These are phyloP conservation scores for Fusarium setosum DNA, from an alignment of 2,329 filamentous ascomycete species.

Conservation along the genomic window DNA sequence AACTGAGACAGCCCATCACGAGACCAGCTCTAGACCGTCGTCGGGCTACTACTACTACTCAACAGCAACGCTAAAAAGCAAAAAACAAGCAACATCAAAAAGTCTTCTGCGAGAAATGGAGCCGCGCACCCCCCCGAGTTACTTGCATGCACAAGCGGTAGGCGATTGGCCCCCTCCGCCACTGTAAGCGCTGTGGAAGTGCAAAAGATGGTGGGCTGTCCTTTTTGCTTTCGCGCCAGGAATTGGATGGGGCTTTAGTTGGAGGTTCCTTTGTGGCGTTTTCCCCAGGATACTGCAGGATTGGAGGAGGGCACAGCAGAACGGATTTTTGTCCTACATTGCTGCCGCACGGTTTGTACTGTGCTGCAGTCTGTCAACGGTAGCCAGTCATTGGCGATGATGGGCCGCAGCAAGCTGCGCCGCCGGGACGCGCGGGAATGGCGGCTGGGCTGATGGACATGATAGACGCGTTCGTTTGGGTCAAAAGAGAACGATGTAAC, in stretches of 20 bases:
- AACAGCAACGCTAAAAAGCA: constrained; percentile 13
- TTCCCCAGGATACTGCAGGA: background rate
- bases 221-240: background rate
- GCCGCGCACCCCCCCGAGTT: background rate
- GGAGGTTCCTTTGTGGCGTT: background rate
- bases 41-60: too few species aligned
- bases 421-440: constrained; percentile 31
- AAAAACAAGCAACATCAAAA: background rate
- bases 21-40: constrained; percentile 18
- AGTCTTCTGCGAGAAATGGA: background rate
- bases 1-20: constrained; percentile 26
- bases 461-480: constrained; percentile 37
- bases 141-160: background rate
- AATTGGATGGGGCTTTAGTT: too few species aligned
- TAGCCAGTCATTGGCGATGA: constrained; percentile 13
- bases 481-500: background rate
- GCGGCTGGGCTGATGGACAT: constrained; percentile 26
- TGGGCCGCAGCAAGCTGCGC: constrained; percentile 2
- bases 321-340: background rate
- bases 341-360: constrained; percentile 4
- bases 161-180: background rate
- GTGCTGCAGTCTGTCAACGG: constrained; percentile 5
- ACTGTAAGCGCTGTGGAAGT: constrained; percentile 24
- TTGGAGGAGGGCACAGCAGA: background rate
- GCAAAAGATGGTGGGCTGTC: constrained; percentile 16